Conservation (phyloP, 805 yeast species). For the Sugiyamaella chiloensis region DNA sequence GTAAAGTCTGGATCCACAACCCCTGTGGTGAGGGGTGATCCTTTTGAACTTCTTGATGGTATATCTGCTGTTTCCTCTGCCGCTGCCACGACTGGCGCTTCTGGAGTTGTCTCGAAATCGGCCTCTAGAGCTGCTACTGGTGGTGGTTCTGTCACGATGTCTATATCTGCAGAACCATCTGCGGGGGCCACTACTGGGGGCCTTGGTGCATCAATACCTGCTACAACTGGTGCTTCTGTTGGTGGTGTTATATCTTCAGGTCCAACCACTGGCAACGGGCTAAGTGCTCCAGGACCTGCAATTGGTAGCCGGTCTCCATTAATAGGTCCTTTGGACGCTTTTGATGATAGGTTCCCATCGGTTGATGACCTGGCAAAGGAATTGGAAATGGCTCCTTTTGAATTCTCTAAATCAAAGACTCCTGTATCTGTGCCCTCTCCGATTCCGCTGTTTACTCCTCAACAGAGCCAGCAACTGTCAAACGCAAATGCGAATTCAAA, state of each 20-base stretch:
- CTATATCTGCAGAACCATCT: neutral
- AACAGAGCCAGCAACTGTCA: no score
- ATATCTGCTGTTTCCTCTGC: neutral
- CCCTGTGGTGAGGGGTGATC: conserved; percentile 15
- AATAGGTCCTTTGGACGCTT: conserved; percentile 11
- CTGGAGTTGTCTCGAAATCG: neutral
- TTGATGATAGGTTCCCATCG: conserved; percentile 31
- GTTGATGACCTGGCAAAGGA: conserved; percentile 33
- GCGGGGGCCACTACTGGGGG: neutral
- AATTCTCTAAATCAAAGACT: conserved; percentile 7
- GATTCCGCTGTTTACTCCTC: no score
- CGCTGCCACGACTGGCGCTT: neutral
- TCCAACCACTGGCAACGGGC: neutral
- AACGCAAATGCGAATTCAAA: neutral
- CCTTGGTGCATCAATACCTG: neutral
- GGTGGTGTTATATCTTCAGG: neutral
- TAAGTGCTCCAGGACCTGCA: neutral
- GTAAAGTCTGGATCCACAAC: conserved; percentile 4
- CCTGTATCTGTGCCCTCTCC: neutral
- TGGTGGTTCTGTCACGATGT: neutral
- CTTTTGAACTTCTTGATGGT: conserved; percentile 17
- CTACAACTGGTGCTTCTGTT: neutral
- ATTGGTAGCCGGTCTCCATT: neutral
- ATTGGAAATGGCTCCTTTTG: conserved; percentile 19
- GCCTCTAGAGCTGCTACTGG: neutral